These are phyloP conservation scores for Eucalyptus regnans DNA, from an alignment of 345 rosid species.

Conservation along the genomic window DNA sequence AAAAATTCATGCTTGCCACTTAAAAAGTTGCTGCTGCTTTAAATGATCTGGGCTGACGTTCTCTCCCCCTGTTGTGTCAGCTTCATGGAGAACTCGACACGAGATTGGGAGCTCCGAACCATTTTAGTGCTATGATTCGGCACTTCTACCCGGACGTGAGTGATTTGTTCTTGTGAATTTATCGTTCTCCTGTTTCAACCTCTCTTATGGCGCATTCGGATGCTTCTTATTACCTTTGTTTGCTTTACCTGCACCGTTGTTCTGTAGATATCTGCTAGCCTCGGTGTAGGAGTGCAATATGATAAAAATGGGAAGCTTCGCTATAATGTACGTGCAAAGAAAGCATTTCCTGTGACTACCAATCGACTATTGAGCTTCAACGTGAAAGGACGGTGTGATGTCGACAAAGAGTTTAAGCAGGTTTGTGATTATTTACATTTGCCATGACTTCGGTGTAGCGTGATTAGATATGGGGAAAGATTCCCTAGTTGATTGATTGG, in stretches of 20 bases:
- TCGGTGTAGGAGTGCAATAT: slow-evolving; percentile 62
- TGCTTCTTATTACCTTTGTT: not conserved
- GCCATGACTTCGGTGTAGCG: not conserved
- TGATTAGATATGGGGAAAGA: not conserved
- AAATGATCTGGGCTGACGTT: not conserved
- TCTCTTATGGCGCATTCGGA: not conserved
- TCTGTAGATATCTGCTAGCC: slow-evolving; percentile 42
- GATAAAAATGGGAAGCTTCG: slow-evolving; percentile 59
- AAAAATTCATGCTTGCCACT: not conserved
- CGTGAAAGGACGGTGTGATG: slow-evolving; percentile 59
- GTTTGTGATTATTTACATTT: slow-evolving; percentile 6
- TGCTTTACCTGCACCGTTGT: not conserved
- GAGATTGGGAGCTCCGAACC: slow-evolving; percentile 49
- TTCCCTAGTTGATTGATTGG: not conserved
- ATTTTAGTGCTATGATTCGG: slow-evolving; percentile 54
- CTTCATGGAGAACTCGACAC: slow-evolving; percentile 90
- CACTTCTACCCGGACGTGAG: slow-evolving; percentile 59
- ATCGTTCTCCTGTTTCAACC: not conserved
- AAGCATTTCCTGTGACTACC: slow-evolving; percentile 48
- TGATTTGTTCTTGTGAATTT: not conserved
- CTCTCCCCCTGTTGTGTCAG: slow-evolving; percentile 9
- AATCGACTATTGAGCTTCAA: slow-evolving; percentile 42
- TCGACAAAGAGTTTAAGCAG: slow-evolving; percentile 69
- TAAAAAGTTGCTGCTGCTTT: not conserved
- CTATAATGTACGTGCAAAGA: slow-evolving; percentile 60